phyloP scores from a whole-genome alignment of 805 yeast genomes.

The Nematodospora valgi region DNA sequence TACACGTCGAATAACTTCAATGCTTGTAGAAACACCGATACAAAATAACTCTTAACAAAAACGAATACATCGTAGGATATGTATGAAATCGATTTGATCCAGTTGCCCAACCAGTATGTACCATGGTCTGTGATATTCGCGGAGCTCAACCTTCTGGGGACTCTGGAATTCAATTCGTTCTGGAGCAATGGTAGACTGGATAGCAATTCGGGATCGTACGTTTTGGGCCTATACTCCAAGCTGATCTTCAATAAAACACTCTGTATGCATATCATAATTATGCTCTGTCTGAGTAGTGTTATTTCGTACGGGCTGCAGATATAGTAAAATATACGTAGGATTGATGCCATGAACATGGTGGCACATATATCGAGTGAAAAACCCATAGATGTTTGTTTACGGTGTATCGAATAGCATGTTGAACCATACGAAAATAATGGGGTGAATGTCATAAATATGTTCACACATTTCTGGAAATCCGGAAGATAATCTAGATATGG shows the following conservation, averaged over 20 bases:
- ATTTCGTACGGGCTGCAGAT: constrained; percentile 76
- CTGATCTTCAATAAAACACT: constrained; percentile 59
- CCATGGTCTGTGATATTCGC: constrained; percentile 14
- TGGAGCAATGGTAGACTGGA: constrained; percentile 26
- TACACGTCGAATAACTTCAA: constrained; percentile 64
- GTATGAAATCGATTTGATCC: not conserved
- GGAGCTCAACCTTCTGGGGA: constrained; percentile 17
- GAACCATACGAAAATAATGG: constrained; percentile 87
- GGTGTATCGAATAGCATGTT: constrained; percentile 66
- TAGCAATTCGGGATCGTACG: constrained; percentile 31
- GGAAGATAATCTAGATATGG: constrained; percentile 13
- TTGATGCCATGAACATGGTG: constrained; percentile 79
- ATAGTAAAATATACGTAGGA: constrained; percentile 72
- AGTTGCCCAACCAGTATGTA: constrained; percentile 11
- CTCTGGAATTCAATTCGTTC: constrained; percentile 22
- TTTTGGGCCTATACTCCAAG: constrained; percentile 49
- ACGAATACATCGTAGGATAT: constrained; percentile 6
- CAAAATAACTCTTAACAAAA: not conserved
- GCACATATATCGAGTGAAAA: constrained; percentile 92
- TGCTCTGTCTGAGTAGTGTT: constrained; percentile 73
- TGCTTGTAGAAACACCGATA: constrained; percentile 19
- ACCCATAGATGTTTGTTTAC: constrained; percentile 65
- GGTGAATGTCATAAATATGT: constrained; percentile 69
- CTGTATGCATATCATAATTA: constrained; percentile 85
- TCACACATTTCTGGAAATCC: constrained; percentile 47